phyloP scores from a whole-genome alignment of 2,329 filamentous ascomycete genomes.

The Monosporascus sp. region DNA sequence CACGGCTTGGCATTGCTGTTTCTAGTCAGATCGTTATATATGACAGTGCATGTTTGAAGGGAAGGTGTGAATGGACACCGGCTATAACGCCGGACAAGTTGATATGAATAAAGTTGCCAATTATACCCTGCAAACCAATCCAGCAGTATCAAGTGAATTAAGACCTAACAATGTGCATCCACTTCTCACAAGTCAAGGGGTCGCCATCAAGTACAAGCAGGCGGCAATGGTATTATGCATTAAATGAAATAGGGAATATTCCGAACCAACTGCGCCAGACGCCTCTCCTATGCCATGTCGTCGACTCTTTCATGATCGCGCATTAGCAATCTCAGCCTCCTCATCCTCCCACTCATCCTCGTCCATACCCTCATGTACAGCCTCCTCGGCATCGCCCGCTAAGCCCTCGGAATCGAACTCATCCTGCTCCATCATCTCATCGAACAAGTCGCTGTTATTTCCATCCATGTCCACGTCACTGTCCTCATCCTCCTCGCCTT shows the following conservation, averaged over 20 bases:
- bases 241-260: background rate
- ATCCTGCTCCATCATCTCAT: conserved; percentile 42
- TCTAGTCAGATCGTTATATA: no score
- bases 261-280: background rate
- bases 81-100: no score
- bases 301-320: background rate
- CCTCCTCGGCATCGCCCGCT: conserved; percentile 44
- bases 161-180: no score
- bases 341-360: conserved; percentile 50
- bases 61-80: no score
- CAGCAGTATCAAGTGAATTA: no score
- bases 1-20: no score
- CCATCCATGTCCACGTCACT: conserved; percentile 35
- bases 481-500: conserved; percentile 30
- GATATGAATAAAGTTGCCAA: no score
- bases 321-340: conserved; percentile 22
- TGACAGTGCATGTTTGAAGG: no score
- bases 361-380: conserved; percentile 43
- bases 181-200: no score
- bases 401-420: conserved; percentile 47
- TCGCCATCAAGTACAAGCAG: no score
- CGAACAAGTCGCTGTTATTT: conserved; percentile 32
- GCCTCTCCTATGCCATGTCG: background rate
- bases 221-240: background rate
- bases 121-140: no score